Evolutionary conservation across 345 rosid genomes (phyloP).

Genomic region (Lenwebbia sp.): DNA sequence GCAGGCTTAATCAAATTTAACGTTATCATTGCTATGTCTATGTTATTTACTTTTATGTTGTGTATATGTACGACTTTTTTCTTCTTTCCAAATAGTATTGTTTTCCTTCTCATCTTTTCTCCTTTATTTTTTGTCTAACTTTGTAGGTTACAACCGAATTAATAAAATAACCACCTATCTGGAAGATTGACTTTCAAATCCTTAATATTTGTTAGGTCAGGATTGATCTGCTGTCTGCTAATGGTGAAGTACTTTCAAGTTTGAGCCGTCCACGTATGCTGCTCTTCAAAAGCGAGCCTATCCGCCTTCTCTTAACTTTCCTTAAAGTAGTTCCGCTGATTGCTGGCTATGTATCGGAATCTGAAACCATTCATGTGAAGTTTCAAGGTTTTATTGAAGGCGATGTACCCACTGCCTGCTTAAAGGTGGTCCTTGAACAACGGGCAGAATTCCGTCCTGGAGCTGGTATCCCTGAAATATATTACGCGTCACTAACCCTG

Average conservation of each 20-base stretch:
- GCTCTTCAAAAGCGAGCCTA: constrained; percentile 62
- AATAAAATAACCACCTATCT: not conserved
- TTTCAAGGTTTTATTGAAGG: constrained; percentile 50
- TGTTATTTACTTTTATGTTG: not conserved
- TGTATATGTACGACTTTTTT: not conserved
- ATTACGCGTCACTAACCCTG: constrained; percentile 48
- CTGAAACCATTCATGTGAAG: constrained; percentile 56
- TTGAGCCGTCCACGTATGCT: constrained; percentile 65
- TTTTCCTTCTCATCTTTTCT: not conserved
- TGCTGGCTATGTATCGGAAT: constrained; percentile 66
- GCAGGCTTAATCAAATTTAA: not conserved
- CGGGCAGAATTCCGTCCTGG: constrained; percentile 55
- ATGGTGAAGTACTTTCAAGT: constrained; percentile 52
- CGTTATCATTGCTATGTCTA: not conserved
- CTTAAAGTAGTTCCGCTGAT: constrained; percentile 60
- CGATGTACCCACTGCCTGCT: constrained; percentile 51
- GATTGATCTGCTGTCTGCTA: constrained; percentile 48
- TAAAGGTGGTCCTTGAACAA: constrained; percentile 49
- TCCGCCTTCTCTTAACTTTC: constrained; percentile 50
- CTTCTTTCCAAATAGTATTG: not conserved
- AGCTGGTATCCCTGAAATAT: constrained; percentile 77
- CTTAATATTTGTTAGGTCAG: constrained; percentile 47
- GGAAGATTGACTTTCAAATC: not conserved
- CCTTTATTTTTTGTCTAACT: not conserved
- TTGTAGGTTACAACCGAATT: not conserved